Evolutionary conservation across 345 rosid genomes (phyloP).

Genomic region (Heritiera littoralis): DNA sequence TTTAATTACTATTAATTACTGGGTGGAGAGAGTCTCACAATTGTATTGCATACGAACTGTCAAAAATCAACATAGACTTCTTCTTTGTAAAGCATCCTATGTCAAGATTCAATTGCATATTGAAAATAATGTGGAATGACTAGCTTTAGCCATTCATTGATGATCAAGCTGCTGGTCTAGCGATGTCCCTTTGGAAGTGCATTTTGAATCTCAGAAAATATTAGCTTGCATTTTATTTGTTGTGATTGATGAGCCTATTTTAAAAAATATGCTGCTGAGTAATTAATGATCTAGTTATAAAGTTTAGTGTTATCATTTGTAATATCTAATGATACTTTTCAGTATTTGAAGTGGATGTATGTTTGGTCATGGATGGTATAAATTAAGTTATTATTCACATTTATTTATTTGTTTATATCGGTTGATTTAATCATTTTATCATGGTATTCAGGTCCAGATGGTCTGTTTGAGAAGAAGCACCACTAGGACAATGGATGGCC

Average conservation of each 20-base stretch:
- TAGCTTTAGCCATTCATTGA: not conserved
- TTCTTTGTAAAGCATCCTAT: not conserved
- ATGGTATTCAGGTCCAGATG: constrained; percentile 77
- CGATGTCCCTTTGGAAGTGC: not conserved
- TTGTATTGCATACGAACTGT: not conserved
- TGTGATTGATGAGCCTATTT: not conserved
- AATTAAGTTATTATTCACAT: not conserved
- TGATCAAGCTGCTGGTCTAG: not conserved
- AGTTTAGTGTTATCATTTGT: not conserved
- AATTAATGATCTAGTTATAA: not conserved
- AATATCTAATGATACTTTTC: not conserved
- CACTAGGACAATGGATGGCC: constrained; percentile 42
- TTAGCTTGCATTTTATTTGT: not conserved
- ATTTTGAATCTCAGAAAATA: constrained; percentile 3
- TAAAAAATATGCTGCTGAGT: not conserved
- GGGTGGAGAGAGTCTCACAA: not conserved
- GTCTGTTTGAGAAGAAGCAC: constrained; percentile 70
- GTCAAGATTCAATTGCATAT: not conserved
- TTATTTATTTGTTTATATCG: not conserved
- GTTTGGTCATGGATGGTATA: not conserved
- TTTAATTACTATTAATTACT: not conserved
- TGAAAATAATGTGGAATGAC: not conserved
- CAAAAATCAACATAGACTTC: not conserved
- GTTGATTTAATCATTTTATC: constrained; percentile 5
- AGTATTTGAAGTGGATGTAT: not conserved